Conservation (phyloP, 352 stramenopile genomes). For the Saprolegnia parasitica region DNA sequence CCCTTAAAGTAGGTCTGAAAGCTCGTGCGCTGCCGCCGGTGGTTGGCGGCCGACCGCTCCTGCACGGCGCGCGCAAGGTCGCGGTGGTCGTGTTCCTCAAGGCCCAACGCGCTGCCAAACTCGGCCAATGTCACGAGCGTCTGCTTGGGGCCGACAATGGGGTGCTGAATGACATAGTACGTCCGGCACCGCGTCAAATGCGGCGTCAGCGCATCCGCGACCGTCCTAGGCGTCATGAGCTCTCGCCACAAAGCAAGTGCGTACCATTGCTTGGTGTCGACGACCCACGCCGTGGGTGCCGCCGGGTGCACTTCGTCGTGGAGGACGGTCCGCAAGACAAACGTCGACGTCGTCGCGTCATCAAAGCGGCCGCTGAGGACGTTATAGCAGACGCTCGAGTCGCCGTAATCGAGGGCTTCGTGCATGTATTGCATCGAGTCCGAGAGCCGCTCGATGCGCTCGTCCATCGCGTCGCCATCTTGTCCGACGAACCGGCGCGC, state of each 20-base stretch:
- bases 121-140: background rate
- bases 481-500: background rate
- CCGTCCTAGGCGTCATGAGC: background rate
- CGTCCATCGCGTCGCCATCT: background rate
- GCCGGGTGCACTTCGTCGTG: constrained; percentile 1
- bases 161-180: constrained; percentile 13
- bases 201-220: background rate
- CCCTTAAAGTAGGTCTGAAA: constrained; percentile 9
- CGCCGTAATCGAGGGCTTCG: background rate
- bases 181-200: constrained; percentile 2
- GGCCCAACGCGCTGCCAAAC: background rate
- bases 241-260: background rate
- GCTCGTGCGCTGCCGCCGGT: background rate
- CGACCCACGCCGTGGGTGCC: background rate
- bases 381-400: constrained; percentile 1
- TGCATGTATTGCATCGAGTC: constrained; percentile 4
- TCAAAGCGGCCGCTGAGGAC: constrained; percentile 6
- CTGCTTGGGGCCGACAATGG: background rate
- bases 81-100: background rate
- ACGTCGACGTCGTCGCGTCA: background rate
- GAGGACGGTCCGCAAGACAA: constrained; percentile 3
- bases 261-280: constrained; percentile 14
- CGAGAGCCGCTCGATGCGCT: background rate
- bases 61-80: background rate
- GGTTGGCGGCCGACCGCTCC: constrained; percentile 2